Evolutionary conservation across 1,284 basidiomycete genomes (phyloP).

Genomic region (Ceratobasidium sp.): DNA sequence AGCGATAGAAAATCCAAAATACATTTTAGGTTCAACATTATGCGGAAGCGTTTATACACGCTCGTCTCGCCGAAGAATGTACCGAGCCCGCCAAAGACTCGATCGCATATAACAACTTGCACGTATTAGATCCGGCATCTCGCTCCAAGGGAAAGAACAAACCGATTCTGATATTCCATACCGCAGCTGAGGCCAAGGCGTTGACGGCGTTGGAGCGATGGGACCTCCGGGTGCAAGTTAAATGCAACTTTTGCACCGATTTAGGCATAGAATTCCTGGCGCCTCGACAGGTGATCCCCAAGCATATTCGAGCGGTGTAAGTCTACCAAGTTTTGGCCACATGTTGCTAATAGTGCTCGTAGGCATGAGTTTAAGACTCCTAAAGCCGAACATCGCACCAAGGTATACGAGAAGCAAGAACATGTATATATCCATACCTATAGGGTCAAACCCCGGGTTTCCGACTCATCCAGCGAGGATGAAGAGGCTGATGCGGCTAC

Average conservation of each 20-base stretch:
- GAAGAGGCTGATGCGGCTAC: neutral
- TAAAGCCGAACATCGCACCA: neutral
- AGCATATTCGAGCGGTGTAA: conserved; percentile 8
- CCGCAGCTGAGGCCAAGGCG: neutral
- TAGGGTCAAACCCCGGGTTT: neutral
- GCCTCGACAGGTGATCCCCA: neutral
- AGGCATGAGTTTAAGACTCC: conserved; percentile 8
- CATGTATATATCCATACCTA: neutral
- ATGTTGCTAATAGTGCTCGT: neutral
- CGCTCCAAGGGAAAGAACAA: conserved; percentile 5
- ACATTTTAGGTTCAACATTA: conserved; percentile 11
- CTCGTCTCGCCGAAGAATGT: neutral
- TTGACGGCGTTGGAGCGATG: neutral
- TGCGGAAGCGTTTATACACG: neutral
- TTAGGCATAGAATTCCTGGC: neutral
- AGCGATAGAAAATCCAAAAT: neutral
- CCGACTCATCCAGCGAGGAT: neutral
- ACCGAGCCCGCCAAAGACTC: neutral
- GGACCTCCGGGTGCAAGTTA: neutral
- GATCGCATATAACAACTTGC: neutral
- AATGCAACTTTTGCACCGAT: neutral
- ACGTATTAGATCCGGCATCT: neutral
- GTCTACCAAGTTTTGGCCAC: neutral
- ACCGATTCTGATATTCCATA: neutral
- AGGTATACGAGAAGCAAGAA: neutral